phyloP scores from a whole-genome alignment of 805 yeast genomes.

The Clavispora phyllophila region DNA sequence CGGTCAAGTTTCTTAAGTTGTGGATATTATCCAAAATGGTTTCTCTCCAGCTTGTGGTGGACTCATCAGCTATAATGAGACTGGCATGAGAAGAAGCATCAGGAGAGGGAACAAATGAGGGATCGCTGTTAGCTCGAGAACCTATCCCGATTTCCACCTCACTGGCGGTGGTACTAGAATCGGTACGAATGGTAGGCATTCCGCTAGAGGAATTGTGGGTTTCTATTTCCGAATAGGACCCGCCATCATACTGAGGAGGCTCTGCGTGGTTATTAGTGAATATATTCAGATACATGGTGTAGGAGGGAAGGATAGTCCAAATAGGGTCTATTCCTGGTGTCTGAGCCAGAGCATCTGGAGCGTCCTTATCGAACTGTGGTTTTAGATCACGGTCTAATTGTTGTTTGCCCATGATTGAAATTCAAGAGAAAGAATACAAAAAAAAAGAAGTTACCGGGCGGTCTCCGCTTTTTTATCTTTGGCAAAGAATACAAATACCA shows the following conservation, averaged over 20 bases:
- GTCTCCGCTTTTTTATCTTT: neutral
- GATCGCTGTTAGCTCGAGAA: neutral
- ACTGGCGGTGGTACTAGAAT: neutral
- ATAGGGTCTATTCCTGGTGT: conserved; percentile 18
- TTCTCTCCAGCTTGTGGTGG: conserved; percentile 28
- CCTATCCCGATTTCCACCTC: neutral
- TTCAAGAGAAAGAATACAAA: too few relatives aligned
- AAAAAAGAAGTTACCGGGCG: too few relatives aligned
- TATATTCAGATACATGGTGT: conserved; percentile 26
- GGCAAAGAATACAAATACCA: too few relatives aligned
- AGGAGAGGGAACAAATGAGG: neutral
- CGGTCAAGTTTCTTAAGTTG: conserved; percentile 27
- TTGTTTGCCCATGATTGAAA: too few relatives aligned
- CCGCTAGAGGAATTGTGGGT: neutral
- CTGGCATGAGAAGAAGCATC: conserved; percentile 1
- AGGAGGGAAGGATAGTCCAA: conserved; percentile 38
- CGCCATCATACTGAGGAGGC: conserved; percentile 14
- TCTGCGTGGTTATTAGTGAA: conserved; percentile 7
- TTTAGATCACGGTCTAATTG: too few relatives aligned
- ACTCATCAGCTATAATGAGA: conserved; percentile 32
- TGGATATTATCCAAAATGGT: conserved; percentile 36
- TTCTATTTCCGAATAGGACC: conserved; percentile 1
- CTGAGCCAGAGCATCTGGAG: neutral
- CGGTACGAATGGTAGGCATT: neutral
- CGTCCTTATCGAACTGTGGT: neutral